phyloP scores from a whole-genome alignment of 2,329 filamentous ascomycete genomes.

The Xylaria sp. region DNA sequence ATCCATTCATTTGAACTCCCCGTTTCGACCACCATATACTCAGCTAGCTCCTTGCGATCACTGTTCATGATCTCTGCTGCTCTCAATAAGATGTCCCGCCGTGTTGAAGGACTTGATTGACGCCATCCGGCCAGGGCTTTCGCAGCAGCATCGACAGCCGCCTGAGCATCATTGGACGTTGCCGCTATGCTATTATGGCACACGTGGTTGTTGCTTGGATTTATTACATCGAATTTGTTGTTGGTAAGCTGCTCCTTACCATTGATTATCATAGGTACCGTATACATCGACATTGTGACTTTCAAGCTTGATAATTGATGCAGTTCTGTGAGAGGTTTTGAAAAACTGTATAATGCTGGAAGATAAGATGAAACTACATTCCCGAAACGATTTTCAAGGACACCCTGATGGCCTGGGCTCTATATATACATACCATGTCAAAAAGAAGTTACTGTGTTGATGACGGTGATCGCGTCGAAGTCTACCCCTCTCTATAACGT shows the following conservation, averaged over 20 bases:
- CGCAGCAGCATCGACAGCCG: slow-evolving; percentile 26
- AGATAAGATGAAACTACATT: background rate
- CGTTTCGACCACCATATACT: slow-evolving; percentile 66
- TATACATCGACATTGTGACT: background rate
- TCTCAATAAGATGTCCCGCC: slow-evolving; percentile 75
- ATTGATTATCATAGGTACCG: slow-evolving; percentile 19
- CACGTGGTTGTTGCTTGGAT: slow-evolving; percentile 4
- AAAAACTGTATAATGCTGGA: background rate
- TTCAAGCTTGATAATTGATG: background rate
- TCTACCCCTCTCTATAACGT: background rate
- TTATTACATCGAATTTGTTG: slow-evolving; percentile 14
- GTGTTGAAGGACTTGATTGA: slow-evolving; percentile 60
- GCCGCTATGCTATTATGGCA: slow-evolving; percentile 15
- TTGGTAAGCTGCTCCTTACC: slow-evolving; percentile 3
- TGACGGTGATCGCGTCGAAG: background rate
- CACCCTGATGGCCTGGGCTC: background rate
- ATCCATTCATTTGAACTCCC: slow-evolving; percentile 53
- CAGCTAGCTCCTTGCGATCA: slow-evolving; percentile 68
- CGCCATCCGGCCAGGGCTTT: slow-evolving; percentile 18
- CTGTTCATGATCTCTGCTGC: slow-evolving; percentile 71
- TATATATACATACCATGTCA: background rate
- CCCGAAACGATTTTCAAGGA: background rate
- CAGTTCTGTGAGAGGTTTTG: background rate
- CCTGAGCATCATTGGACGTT: slow-evolving; percentile 11
- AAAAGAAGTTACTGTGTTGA: background rate